Percentiles rank a stretch among this genome's conserved stretches.
Evolutionary conservation across 1,284 basidiomycete species (phyloP).

Genomic region (Psilocybe mexicana): DNA sequence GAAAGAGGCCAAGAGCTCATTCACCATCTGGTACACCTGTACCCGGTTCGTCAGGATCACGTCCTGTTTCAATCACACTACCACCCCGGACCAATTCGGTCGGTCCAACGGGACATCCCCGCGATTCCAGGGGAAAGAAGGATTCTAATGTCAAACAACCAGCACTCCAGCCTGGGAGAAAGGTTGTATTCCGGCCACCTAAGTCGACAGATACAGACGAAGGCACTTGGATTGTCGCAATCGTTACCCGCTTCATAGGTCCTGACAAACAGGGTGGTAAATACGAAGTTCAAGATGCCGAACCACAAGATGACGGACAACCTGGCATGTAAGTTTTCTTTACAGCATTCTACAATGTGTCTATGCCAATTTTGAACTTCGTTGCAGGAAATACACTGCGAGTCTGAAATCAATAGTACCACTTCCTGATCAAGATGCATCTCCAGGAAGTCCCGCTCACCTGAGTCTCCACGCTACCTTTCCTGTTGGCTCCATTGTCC

Average conservation of each 20-base stretch:
- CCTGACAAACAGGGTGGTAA: slow-evolving; percentile 56
- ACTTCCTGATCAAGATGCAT: slow-evolving; percentile 68
- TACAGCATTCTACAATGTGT: background rate
- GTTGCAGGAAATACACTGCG: slow-evolving; percentile 62
- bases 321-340: slow-evolving; percentile 58
- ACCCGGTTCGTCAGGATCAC: slow-evolving; percentile 38
- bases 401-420: slow-evolving; percentile 72
- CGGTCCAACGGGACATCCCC: slow-evolving; percentile 58
- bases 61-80: slow-evolving; percentile 53
- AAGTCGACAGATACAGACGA: slow-evolving; percentile 63
- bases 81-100: slow-evolving; percentile 55
- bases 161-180: slow-evolving; percentile 68
- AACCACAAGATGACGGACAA: slow-evolving; percentile 74
- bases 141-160: slow-evolving; percentile 61
- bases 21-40: slow-evolving; percentile 59
- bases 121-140: slow-evolving; percentile 64
- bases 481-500: slow-evolving; percentile 66
- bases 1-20: slow-evolving; percentile 68
- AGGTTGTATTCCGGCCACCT: slow-evolving; percentile 78
- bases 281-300: slow-evolving; percentile 81
- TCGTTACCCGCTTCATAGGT: slow-evolving; percentile 68
- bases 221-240: slow-evolving; percentile 78
- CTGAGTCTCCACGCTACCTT: slow-evolving; percentile 71
- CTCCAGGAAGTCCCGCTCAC: slow-evolving; percentile 58
- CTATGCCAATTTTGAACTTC: slow-evolving; percentile 2